These are phyloP conservation scores for Irpex sp. DNA, from an alignment of 1,284 basidiomycete genomes.

Conservation along the genomic window DNA sequence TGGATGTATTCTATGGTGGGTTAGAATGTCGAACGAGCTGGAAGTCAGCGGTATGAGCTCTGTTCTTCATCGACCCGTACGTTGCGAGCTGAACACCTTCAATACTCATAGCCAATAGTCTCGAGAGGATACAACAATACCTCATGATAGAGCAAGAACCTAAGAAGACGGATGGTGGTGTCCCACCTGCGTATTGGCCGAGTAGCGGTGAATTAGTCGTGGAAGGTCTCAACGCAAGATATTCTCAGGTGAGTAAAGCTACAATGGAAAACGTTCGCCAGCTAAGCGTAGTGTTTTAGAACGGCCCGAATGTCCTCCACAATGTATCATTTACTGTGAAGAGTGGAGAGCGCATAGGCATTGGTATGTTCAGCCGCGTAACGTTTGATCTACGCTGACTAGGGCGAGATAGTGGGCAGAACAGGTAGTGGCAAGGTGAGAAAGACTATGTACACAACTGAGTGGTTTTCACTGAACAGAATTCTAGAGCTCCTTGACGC, in stretches of 20 bases:
- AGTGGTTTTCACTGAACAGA: conserved; percentile 17
- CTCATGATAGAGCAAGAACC: conserved; percentile 75
- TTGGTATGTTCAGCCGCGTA: conserved; percentile 26
- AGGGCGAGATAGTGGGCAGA: conserved; percentile 42
- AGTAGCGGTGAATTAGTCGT: conserved; percentile 64
- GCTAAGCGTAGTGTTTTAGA: conserved; percentile 14
- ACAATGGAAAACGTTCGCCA: neutral
- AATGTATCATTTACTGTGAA: conserved; percentile 45
- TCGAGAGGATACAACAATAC: conserved; percentile 58
- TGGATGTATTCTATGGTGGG: conserved; percentile 50
- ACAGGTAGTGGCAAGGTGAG: conserved; percentile 72
- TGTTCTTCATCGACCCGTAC: neutral
- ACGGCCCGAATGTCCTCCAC: conserved; percentile 44
- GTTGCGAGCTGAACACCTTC: neutral
- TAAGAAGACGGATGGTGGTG: conserved; percentile 40
- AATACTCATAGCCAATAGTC: conserved; percentile 38
- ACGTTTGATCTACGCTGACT: neutral
- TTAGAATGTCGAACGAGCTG: conserved; percentile 53
- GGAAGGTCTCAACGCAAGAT: conserved; percentile 46
- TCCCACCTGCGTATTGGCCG: conserved; percentile 79
- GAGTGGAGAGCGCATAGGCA: conserved; percentile 52
- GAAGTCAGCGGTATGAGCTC: conserved; percentile 50
- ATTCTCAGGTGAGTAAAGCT: neutral
- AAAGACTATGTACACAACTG: neutral
- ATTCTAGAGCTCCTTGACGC: conserved; percentile 39